Base-by-base conservation (phyloP, 345 rosid genomes). In the Trapa bicornis region DNA sequence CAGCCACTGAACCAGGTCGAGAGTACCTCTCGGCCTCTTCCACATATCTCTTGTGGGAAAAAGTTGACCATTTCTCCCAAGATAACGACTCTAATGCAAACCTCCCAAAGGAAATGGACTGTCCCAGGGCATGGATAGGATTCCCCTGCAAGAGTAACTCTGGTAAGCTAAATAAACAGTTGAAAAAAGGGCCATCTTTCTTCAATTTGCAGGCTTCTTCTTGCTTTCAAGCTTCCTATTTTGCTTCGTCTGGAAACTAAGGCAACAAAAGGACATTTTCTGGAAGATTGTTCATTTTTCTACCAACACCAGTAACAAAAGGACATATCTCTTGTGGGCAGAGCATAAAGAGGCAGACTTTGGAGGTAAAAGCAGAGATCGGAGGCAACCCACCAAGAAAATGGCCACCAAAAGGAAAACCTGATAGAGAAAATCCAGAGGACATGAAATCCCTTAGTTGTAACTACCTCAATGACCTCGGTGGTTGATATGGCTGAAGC, bases 101-200 rank as follows among this genome's bases (percentile, higher is more conserved):
- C 81, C 96, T 86, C 66, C 99, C 99, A 9, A 94, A 94, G 8
- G 97, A 90, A 66, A 94, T 77, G 5, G 99, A 94, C 71, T 94
- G 96, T 14, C 91, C 85, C 11, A 88, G 75, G 45, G 74, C 89
- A 69, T 80, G 81, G 65, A 80, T 33, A 56, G 89, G 87, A 50
- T 87, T 86, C 22, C 80, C 91, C 91, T 86, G 92, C 65, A 80
- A 82, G 72, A 65, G 8, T 66, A 64, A 38, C 15, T n/a, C 37
- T 37, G 45, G 33, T 65, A 35, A 41, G 60, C 37, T n/a, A 33
- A 47, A 41, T 12, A 5, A 15, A 0, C 16, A 15, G 57, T 52
- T 29, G 6, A 16, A 11, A 54, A 11, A 54, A 54, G 1, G 16
- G 53, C 14, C 14, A 47, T 50, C 22, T n/a, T 15, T 15, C 56